phyloP scores from a whole-genome alignment of 495 filamentous ascomycete species.

The Penicillium robsamsonii region DNA sequence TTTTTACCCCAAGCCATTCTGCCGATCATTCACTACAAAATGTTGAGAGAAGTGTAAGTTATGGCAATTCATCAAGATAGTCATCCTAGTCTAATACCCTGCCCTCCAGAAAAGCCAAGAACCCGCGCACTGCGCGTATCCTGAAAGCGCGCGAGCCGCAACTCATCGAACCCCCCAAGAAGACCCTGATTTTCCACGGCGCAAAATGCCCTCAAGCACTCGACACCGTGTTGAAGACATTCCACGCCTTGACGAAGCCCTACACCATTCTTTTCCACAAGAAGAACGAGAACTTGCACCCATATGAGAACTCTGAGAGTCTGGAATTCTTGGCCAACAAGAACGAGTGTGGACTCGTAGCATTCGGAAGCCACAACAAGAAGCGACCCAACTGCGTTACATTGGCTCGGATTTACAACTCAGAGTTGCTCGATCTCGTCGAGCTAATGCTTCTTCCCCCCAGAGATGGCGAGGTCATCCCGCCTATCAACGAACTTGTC shows the following conservation, averaged over 20 bases:
- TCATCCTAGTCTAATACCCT: not conserved
- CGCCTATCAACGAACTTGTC: slow-evolving; percentile 79
- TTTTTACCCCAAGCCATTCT: slow-evolving; percentile 26
- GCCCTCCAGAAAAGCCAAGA: slow-evolving; percentile 73
- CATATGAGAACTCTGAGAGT: slow-evolving; percentile 84
- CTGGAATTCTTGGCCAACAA: slow-evolving; percentile 93
- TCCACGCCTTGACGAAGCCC: slow-evolving; percentile 77
- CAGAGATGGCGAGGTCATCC: slow-evolving; percentile 59
- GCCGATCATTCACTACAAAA: slow-evolving; percentile 21
- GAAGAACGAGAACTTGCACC: slow-evolving; percentile 84
- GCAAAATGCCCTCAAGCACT: slow-evolving; percentile 74
- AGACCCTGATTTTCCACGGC: slow-evolving; percentile 79
- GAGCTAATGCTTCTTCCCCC: slow-evolving; percentile 76
- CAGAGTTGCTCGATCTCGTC: slow-evolving; percentile 88
- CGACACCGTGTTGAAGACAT: slow-evolving; percentile 76
- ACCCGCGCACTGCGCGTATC: slow-evolving; percentile 88
- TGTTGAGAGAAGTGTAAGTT: slow-evolving; percentile 43
- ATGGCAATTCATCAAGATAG: not conserved
- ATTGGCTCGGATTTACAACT: slow-evolving; percentile 74
- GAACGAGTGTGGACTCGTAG: slow-evolving; percentile 81
- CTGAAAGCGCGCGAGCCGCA: slow-evolving; percentile 92
- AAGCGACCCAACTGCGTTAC: slow-evolving; percentile 91
- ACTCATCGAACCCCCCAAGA: slow-evolving; percentile 80
- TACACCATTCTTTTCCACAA: slow-evolving; percentile 85
- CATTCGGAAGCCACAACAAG: slow-evolving; percentile 82